Evolutionary conservation across 352 stramenopile species (phyloP).

Genomic region (Pythium myriotylum): DNA sequence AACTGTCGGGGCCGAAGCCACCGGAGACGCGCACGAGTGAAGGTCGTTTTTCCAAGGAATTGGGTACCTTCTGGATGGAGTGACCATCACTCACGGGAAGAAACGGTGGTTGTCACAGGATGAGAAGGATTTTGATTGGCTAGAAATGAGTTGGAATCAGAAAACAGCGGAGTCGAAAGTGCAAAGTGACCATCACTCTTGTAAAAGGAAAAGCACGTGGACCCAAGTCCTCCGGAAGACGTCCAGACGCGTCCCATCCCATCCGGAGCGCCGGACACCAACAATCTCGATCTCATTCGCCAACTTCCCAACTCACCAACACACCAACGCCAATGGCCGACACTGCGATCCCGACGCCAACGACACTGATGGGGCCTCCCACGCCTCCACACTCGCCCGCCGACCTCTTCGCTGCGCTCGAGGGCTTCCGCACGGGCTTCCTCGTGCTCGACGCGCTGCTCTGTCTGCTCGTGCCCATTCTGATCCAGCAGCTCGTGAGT

Average conservation of each 20-base stretch:
- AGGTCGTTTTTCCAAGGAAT: slow-evolving; percentile 1
- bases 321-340: slow-evolving; percentile 9
- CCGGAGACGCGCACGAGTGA: slow-evolving; percentile 7
- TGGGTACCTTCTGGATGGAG: too few relatives aligned
- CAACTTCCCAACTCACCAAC: slow-evolving; percentile 7
- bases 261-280: too few relatives aligned
- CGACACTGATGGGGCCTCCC: neutral
- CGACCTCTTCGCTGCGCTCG: slow-evolving; percentile 21
- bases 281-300: slow-evolving; percentile 7
- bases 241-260: too few relatives aligned
- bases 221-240: too few relatives aligned
- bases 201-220: neutral
- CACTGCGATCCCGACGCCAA: neutral
- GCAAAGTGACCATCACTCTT: slow-evolving; percentile 9
- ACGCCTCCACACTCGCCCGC: neutral
- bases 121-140: slow-evolving; percentile 3
- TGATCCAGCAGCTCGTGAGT: slow-evolving; percentile 25
- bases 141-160: neutral
- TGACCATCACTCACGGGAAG: slow-evolving; percentile 10
- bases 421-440: slow-evolving; percentile 24
- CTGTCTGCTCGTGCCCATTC: slow-evolving; percentile 27
- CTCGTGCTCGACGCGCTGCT: slow-evolving; percentile 31
- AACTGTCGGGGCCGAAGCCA: neutral
- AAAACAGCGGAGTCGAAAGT: neutral
- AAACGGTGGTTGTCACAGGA: neutral